A percentile compares a stretch with the other conserved stretches of the same genome.
Evolutionary conservation across 305 asterid species (phyloP).

Genomic region (Caryopteris hybrid): DNA sequence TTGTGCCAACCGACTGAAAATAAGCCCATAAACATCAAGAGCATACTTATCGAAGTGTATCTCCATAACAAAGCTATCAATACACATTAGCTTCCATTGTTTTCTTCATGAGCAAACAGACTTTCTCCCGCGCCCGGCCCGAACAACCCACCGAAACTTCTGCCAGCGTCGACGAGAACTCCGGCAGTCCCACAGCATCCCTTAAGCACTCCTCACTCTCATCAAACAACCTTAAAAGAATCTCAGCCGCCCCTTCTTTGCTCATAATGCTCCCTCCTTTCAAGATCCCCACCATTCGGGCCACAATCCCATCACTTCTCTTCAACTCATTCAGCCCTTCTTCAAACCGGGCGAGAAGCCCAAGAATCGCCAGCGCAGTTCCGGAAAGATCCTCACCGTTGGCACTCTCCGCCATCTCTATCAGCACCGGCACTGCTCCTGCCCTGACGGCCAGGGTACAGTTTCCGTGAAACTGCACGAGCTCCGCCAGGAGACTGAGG

Average conservation of each 20-base stretch:
- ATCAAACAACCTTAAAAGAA: constrained; percentile 60
- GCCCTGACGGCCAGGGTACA: constrained; percentile 70
- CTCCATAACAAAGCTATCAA: too few species aligned
- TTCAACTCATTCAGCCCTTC: constrained; percentile 61
- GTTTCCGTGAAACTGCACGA: constrained; percentile 77
- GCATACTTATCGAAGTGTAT: too few species aligned
- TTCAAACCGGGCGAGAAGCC: constrained; percentile 62
- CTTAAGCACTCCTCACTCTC: constrained; percentile 54
- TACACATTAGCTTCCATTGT: constrained; percentile 40
- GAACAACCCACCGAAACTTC: constrained; percentile 74
- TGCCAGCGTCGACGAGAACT: constrained; percentile 51
- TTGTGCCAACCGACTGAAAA: too few species aligned
- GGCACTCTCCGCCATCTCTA: constrained; percentile 35
- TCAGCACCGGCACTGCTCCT: constrained; percentile 54
- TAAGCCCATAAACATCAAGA: too few species aligned
- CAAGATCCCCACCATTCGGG: constrained; percentile 43
- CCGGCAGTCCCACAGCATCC: constrained; percentile 49
- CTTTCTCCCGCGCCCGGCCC: constrained; percentile 57
- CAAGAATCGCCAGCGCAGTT: constrained; percentile 46
- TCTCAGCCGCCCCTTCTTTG: constrained; percentile 67
- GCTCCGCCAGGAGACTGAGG: constrained; percentile 68
- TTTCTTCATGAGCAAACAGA: constrained; percentile 60
- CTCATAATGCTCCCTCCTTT: constrained; percentile 56
- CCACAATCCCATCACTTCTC: constrained; percentile 33
- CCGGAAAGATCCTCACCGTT: constrained; percentile 60